Percentiles rank a stretch among this genome's conserved stretches.
phyloP scores from a whole-genome alignment of 305 asterid species.

The Fraxinus ornus region DNA sequence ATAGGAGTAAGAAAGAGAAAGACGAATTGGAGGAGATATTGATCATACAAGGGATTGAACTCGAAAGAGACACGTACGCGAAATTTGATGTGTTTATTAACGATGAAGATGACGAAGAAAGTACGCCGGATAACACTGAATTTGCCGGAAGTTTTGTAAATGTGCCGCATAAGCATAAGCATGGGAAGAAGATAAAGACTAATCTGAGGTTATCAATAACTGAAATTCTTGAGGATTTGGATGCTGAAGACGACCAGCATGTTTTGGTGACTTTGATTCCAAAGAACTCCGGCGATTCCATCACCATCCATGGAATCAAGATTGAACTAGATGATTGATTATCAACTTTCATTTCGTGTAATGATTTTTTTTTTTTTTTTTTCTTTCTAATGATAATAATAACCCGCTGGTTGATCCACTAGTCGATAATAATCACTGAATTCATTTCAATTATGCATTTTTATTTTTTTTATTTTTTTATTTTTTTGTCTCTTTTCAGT shows the following conservation, averaged over 20 bases:
- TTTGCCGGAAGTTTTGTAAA: constrained; percentile 78
- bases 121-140: constrained; percentile 52
- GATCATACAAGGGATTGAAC: constrained; percentile 56
- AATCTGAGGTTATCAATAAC: constrained; percentile 50
- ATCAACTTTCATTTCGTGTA: neutral
- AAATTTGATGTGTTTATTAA: constrained; percentile 73
- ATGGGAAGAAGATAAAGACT: constrained; percentile 46
- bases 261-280: constrained; percentile 79
- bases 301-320: constrained; percentile 52
- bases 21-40: constrained; percentile 59
- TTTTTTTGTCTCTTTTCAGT: neutral
- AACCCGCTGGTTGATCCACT: neutral
- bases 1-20: constrained; percentile 55
- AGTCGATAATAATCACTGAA: neutral
- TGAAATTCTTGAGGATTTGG: constrained; percentile 69
- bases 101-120: constrained; percentile 58
- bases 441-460: too few species aligned
- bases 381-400: neutral
- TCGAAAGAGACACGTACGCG: constrained; percentile 44
- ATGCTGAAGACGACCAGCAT: constrained; percentile 59
- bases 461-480: too few species aligned
- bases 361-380: neutral
- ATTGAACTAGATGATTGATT: constrained; percentile 53
- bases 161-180: constrained; percentile 56
- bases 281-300: constrained; percentile 34